Base-by-base conservation (phyloP, 108 stramenopile genomes). In the Poteriospumella lacustris region DNA sequence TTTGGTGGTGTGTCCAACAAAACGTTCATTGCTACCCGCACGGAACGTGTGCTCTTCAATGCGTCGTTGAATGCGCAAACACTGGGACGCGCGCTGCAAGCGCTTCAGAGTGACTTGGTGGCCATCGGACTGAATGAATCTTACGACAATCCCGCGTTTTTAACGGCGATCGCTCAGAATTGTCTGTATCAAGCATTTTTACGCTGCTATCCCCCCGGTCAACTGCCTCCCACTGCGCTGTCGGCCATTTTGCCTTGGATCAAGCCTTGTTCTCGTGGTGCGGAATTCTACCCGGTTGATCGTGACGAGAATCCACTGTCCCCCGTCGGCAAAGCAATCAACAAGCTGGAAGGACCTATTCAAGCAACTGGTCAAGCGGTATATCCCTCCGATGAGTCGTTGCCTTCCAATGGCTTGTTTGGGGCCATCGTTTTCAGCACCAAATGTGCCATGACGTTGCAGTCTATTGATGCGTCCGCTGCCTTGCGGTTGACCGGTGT, bases 351-450 rank as follows among this genome's bases (percentile, higher is more conserved):
- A 2, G 70, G 41, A n/a, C 39, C 78, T 29, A 39, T 83, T 38
- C 79, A 79, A 70, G 79, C 79, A 0, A 58, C 78, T 12, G 82
- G 82, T 42, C 67, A 83, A 70, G 82, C 79, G 2, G 58, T 29
- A 38, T 83, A 76, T 70, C 36, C 58, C 12, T 58, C 75, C 1
- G 82, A 83, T 78, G 72, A 75, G 24, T 19, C 34, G 26, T 26
- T 12, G 24, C 28, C 19, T 26, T n/a, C 64, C 34, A 15, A 73
- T n/a, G 29, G 64, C 1, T 26, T 78, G 78, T 68, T 28, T 78
- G 78, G n/a, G 31, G 78, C 78, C 0, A 44, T 68, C 43, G 78
- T 69, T 68, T 68, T 39, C 31, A 69, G 43, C 19, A 43, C 78
- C 31, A n/a, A 36, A 28, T 62, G 31, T 68, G 0, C 39, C 39